These are phyloP conservation scores for Begonia peltatifolia DNA, from an alignment of 306 rosid species.

Conservation along the genomic window DNA sequence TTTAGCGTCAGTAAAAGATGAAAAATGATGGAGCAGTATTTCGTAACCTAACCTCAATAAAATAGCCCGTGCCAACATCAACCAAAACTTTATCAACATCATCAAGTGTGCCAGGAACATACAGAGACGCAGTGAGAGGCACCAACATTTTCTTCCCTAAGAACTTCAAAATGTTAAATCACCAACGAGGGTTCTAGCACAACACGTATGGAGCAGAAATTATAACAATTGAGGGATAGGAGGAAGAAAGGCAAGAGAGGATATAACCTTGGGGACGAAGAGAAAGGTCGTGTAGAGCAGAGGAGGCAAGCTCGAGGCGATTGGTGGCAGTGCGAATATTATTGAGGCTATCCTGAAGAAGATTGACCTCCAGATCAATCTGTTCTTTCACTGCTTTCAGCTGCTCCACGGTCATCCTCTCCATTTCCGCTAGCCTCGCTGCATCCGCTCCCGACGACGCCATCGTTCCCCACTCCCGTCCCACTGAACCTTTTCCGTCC, in stretches of 20 bases:
- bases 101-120: constrained; percentile 77
- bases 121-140: constrained; percentile 91
- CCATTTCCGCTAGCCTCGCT: constrained; percentile 18
- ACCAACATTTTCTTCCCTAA: constrained; percentile 55
- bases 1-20: neutral
- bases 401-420: constrained; percentile 85
- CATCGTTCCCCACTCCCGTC: neutral
- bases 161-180: neutral
- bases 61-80: constrained; percentile 93
- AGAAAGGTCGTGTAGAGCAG: constrained; percentile 78
- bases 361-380: constrained; percentile 66
- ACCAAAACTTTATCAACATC: constrained; percentile 52
- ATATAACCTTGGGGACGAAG: constrained; percentile 43
- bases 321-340: constrained; percentile 82
- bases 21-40: neutral
- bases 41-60: constrained; percentile 47
- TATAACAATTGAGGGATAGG: neutral
- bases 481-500: too few species aligned
- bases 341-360: constrained; percentile 71
- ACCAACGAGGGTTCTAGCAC: neutral
- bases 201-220: neutral
- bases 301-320: constrained; percentile 69
- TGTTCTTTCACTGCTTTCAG: constrained; percentile 70
- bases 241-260: neutral
- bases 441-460: constrained; percentile 11